These are phyloP conservation scores for Chalciporus chontae DNA, from an alignment of 768 basidiomycete species.

Conservation along the genomic window DNA sequence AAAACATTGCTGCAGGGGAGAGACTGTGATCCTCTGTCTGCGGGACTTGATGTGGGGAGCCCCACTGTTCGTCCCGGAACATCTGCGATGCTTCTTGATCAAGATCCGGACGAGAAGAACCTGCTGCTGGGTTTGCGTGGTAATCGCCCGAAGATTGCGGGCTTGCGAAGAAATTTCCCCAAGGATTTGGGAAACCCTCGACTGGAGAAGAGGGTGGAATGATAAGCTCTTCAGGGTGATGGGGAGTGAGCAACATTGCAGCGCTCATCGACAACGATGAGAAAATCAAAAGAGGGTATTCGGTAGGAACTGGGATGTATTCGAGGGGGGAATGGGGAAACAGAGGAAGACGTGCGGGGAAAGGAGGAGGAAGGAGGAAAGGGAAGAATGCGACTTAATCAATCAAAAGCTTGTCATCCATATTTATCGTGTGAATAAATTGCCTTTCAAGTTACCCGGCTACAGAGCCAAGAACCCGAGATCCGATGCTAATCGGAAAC, in stretches of 20 bases:
- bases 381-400: neutral
- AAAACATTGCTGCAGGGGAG: constrained; percentile 75
- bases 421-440: constrained; percentile 19
- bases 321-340: neutral
- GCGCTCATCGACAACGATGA: constrained; percentile 1
- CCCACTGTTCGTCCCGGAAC: constrained; percentile 7
- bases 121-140: neutral
- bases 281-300: neutral
- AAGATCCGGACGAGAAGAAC: constrained; percentile 23
- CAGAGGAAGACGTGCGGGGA: constrained; percentile 8
- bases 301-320: no score
- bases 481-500: neutral
- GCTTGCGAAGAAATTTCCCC: constrained; percentile 4
- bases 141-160: constrained; percentile 4
- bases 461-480: constrained; percentile 1
- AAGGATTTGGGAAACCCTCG: constrained; percentile 9
- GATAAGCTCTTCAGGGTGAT: neutral
- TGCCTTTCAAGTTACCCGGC: neutral
- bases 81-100: constrained; percentile 23
- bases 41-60: neutral
- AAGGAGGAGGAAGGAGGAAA: constrained; percentile 22
- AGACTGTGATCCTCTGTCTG: constrained; percentile 19
- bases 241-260: constrained; percentile 4
- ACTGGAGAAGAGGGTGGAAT: constrained; percentile 4
- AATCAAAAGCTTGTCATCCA: constrained; percentile 11